phyloP scores from a whole-genome alignment of 164 flowering plant genomes.

The Magnolia sinica region DNA sequence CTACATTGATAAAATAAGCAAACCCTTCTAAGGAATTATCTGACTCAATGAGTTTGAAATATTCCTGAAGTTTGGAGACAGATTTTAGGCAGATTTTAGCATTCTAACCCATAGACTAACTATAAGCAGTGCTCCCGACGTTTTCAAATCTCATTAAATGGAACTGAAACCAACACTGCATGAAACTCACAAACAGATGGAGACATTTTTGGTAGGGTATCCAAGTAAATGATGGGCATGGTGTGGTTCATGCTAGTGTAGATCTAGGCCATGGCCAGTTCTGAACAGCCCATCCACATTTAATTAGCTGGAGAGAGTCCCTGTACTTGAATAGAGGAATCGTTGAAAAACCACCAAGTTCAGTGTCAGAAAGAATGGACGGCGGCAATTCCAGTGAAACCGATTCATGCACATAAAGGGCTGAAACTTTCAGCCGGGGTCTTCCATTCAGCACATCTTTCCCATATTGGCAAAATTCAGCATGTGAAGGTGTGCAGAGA shows the following conservation, averaged over 20 bases:
- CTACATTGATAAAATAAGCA: too few species aligned
- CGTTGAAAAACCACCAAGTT: background rate
- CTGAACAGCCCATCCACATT: slow-evolving; percentile 6
- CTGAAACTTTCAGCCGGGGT: background rate
- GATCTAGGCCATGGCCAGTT: background rate
- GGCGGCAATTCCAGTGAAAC: background rate
- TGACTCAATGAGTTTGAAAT: too few species aligned
- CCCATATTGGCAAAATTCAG: background rate
- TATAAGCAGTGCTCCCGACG: background rate
- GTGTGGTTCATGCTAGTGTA: slow-evolving; percentile 4
- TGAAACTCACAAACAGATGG: background rate
- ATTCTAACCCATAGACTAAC: background rate
- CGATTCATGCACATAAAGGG: background rate
- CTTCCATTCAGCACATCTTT: background rate
- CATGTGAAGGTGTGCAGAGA: background rate
- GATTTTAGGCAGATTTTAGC: too few species aligned
- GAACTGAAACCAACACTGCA: background rate
- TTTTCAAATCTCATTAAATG: background rate
- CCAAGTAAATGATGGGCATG: slow-evolving; percentile 1
- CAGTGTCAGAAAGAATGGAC: background rate
- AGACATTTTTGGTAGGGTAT: background rate
- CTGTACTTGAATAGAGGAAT: background rate
- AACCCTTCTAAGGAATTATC: too few species aligned
- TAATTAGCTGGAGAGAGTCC: background rate
- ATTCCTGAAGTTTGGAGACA: background rate